Base-by-base conservation (phyloP, 176 grass and related monocot species). In the Aechmea fasciata region DNA sequence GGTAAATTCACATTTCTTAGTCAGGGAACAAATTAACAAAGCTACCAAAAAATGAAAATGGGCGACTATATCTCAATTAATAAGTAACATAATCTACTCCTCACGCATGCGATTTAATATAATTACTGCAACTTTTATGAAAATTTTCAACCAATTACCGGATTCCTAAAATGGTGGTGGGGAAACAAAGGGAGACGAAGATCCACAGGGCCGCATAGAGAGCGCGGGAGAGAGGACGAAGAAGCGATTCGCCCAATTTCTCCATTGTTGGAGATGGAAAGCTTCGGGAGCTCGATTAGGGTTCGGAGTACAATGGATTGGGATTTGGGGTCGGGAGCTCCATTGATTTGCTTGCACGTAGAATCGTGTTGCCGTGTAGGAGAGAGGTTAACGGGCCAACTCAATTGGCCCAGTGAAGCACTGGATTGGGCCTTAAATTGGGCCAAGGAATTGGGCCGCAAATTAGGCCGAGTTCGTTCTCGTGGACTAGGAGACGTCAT, bases 141-240 rank as follows among this genome's bases (percentile, higher is more conserved):
- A 47, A 50, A 52, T 64, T 8, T 41, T 23, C 15, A 65, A 4
- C 3, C 8, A 23, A 11, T 77, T 50, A 77, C 75, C 75, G 66
- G 41, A 69, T 77, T 15, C 29, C 75, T 33, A 41, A 63, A 55
- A 63, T 70, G 20, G 23, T 9, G 10, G 52, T 7, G 33, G 75
- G 47, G 18, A 77, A 70, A 24, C 41, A 11, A 47, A 69, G 9
- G 66, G 52, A 19, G 9, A 69, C 15, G 41, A 69, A 17, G 66
- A 69, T 29, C 41, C 51, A 62, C 11, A 70, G 13, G 66, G 22
- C 50, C 50, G 53, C 10, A 17, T 51, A 47, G 24, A 53, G 73
- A 11, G 48, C 14, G 12, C 5, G 9, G 2, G 24, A 25, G 7
- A 50, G 5, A 55, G 69, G 75, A 62, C 28, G 52, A 10, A 47